These are phyloP conservation scores for Phyllachora maydis DNA, from an alignment of 2,329 filamentous ascomycete genomes.

Conservation along the genomic window DNA sequence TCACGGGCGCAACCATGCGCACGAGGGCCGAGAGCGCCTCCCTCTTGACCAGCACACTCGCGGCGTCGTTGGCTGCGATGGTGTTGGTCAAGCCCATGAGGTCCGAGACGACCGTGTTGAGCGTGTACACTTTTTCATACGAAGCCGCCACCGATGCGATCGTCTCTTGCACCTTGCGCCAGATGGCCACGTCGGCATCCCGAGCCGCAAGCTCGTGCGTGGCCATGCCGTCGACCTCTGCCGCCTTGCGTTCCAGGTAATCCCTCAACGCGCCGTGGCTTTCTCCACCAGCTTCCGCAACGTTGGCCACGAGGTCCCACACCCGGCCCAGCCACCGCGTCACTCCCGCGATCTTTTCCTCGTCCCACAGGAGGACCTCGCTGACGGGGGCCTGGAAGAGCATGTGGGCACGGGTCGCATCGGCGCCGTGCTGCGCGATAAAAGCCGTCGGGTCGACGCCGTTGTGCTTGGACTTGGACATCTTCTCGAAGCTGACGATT, in stretches of 20 bases:
- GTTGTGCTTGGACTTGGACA: conserved; percentile 91
- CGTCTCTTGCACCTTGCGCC: conserved; percentile 46
- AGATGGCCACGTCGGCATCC: conserved; percentile 29
- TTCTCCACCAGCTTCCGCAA: conserved; percentile 12
- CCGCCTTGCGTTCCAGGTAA: conserved; percentile 15
- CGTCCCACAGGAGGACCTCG: conserved; percentile 77
- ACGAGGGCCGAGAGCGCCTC: conserved; percentile 35
- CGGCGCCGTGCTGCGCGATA: conserved; percentile 58
- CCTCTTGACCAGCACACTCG: conserved; percentile 20
- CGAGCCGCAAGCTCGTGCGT: conserved; percentile 15
- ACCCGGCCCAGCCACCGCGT: conserved; percentile 61
- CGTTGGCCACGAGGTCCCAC: conserved; percentile 28
- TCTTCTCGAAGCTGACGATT: conserved; percentile 61
- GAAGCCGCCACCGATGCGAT: conserved; percentile 47
- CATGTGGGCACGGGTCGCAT: conserved; percentile 70
- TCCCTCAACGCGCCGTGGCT: too few relatives aligned
- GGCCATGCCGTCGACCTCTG: conserved; percentile 10
- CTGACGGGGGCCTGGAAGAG: conserved; percentile 73
- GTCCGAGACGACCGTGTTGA: conserved; percentile 72
- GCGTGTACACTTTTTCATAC: conserved; percentile 48
- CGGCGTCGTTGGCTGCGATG: conserved; percentile 24
- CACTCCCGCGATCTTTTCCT: conserved; percentile 59
- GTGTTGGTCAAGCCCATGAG: conserved; percentile 65
- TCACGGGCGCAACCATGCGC: conserved; percentile 57
- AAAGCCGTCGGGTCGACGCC: conserved; percentile 63